Conservation (phyloP, 2,329 filamentous ascomycete species). For the Fusarium phyllophilum region DNA sequence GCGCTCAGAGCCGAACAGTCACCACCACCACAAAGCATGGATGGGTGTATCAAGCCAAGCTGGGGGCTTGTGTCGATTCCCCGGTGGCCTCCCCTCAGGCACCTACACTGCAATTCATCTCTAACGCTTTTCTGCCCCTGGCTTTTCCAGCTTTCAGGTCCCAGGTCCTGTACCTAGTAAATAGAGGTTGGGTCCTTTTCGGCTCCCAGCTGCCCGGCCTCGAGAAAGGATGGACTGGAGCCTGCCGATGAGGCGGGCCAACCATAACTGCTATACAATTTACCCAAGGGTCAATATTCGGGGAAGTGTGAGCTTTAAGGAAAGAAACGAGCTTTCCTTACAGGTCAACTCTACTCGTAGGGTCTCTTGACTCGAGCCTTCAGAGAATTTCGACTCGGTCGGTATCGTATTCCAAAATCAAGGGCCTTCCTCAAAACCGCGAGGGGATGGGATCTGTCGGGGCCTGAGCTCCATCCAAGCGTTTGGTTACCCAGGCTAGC, state of each 20-base stretch:
- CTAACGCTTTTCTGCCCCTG: conserved; percentile 17
- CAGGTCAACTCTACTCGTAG: conserved; percentile 19
- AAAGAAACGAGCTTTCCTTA: conserved; percentile 12
- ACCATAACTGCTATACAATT: neutral
- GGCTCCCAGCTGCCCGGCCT: conserved; percentile 14
- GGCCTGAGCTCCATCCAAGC: conserved; percentile 10
- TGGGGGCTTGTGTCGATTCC: conserved; percentile 18
- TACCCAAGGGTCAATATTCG: conserved; percentile 1
- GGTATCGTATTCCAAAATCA: neutral
- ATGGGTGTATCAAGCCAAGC: neutral
- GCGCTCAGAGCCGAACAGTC: conserved; percentile 15
- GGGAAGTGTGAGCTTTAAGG: conserved; percentile 7
- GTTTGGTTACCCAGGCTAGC: conserved; percentile 5
- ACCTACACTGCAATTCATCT: conserved; percentile 22
- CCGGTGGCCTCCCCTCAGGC: conserved; percentile 1
- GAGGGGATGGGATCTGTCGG: conserved; percentile 10
- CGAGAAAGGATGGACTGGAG: conserved; percentile 7
- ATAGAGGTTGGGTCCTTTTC: conserved; percentile 5
- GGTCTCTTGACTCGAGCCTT: conserved; percentile 36
- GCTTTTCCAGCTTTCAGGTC: conserved; percentile 22
- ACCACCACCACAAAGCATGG: conserved; percentile 6
- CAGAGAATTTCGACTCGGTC: conserved; percentile 1
- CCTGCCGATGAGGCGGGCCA: conserved; percentile 21
- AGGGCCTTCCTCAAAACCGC: conserved; percentile 3
- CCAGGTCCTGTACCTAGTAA: neutral